Conservation (phyloP, 2,329 filamentous ascomycete species). For the Penicillium concentricum region DNA sequence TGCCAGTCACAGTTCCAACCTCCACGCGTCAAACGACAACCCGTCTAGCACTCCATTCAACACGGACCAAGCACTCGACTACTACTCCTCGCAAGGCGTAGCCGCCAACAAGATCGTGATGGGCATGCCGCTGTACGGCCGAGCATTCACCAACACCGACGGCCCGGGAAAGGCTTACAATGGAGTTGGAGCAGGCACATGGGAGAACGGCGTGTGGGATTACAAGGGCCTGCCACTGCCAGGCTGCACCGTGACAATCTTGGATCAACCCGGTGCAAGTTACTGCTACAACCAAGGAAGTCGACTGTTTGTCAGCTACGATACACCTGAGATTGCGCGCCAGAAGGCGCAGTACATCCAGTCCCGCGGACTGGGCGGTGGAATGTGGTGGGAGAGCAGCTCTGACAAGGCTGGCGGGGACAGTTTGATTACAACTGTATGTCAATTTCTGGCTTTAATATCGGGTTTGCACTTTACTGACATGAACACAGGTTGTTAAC, state of each 20-base stretch:
- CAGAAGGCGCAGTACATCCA: slow-evolving; percentile 72
- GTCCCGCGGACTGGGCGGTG: slow-evolving; percentile 69
- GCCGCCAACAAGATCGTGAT: slow-evolving; percentile 71
- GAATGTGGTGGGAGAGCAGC: slow-evolving; percentile 97
- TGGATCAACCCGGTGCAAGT: slow-evolving; percentile 63
- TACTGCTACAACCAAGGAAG: slow-evolving; percentile 68
- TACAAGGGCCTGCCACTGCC: slow-evolving; percentile 78
- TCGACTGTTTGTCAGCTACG: slow-evolving; percentile 71
- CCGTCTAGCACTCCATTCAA: slow-evolving; percentile 73
- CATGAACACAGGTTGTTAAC: slow-evolving; percentile 30
- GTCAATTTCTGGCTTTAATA: background rate
- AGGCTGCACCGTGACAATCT: slow-evolving; percentile 61
- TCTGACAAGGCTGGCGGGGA: slow-evolving; percentile 64
- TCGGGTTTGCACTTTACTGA: background rate
- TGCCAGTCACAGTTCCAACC: slow-evolving; percentile 78
- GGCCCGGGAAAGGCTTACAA: slow-evolving; percentile 68
- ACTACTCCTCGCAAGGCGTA: slow-evolving; percentile 67
- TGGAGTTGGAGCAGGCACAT: slow-evolving; percentile 71
- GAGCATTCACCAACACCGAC: slow-evolving; percentile 75
- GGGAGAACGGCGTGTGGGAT: slow-evolving; percentile 84
- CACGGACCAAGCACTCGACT: slow-evolving; percentile 66
- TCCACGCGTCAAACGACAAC: slow-evolving; percentile 60
- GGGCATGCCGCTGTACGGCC: slow-evolving; percentile 92
- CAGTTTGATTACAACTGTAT: slow-evolving; percentile 64
- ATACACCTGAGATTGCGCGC: slow-evolving; percentile 65